Base-by-base conservation (phyloP, 495 filamentous ascomycete species). In the Aspergillus biplanus region DNA sequence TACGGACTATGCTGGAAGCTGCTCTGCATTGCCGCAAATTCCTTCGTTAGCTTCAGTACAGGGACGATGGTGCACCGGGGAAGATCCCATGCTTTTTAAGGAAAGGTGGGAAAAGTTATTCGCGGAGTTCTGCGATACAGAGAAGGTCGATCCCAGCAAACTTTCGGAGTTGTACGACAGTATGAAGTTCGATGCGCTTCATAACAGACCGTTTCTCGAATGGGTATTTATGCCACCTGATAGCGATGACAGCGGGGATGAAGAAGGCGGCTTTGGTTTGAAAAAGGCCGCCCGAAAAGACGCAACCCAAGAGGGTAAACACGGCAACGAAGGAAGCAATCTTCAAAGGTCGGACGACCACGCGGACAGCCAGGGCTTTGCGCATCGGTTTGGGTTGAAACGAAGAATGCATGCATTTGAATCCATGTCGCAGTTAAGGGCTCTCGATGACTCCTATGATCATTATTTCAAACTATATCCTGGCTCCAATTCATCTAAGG, bases 21-120 rank as follows among this genome's bases (percentile, higher is more conserved):
- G 16, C 6, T 18, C 47, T 27, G 11, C 47, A 21, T 21, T 21
- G 9, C 47, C 16, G 16, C 61, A 8, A 39, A 47, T 9, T 42
- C 61, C 15, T 42, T 63, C 82, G 27, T 84, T 87, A 31, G 80
- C 85, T 33, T 81, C 87, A 18, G 92, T 99, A 63, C 95, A 99
- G 75, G 77, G 91, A 47, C 85, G 95, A 9, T 99, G 95, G 95
- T 99, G 95, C 69, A 96, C 93, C 69, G 92, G 92, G 37, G 95
- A 99, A 76, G 94, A 97, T 72, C 87, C 95, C 0, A 91, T 92
- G 64, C 83, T 99, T 27, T 99, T 99, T 82, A 91, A 88, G 67
- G 95, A 99, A 71, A 86, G 95, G 59, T 99, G 95, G 95, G 95
- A 99, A 78, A 99, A 99, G 80, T 86, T 99, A 8, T 99, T 99